Evolutionary conservation across 106 monocot species (phyloP).

Genomic region (Iris macrosiphon): DNA sequence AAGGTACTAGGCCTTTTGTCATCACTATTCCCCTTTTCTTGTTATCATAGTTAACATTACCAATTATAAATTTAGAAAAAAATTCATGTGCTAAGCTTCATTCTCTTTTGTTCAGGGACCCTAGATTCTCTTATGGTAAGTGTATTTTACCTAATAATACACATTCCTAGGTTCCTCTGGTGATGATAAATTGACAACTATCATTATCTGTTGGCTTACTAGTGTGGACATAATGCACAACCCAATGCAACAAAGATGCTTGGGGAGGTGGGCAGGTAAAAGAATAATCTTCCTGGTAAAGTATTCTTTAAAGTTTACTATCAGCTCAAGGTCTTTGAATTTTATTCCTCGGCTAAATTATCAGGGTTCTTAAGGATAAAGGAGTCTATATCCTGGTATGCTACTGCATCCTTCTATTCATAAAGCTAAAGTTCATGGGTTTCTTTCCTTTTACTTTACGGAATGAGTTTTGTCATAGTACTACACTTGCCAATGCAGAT

Average conservation of each 20-base stretch:
- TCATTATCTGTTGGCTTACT: conserved; percentile 14
- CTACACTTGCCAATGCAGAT: conserved; percentile 33
- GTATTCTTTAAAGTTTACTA: no score
- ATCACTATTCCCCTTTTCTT: no score
- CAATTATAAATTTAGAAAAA: not conserved
- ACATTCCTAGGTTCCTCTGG: conserved; percentile 8
- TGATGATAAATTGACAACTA: conserved; percentile 5
- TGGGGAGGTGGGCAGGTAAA: conserved; percentile 68
- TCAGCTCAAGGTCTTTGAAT: no score
- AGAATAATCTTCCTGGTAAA: not conserved
- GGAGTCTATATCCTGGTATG: conserved; percentile 85
- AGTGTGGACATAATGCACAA: conserved; percentile 72
- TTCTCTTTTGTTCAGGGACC: conserved; percentile 57
- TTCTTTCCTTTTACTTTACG: no score
- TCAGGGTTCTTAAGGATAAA: conserved; percentile 69
- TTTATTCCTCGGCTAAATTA: conserved; percentile 1
- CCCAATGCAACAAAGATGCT: conserved; percentile 70
- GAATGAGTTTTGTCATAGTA: no score
- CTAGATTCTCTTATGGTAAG: conserved; percentile 90
- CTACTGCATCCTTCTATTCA: no score
- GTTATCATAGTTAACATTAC: not conserved
- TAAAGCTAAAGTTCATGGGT: no score
- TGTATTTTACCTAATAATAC: conserved; percentile 8
- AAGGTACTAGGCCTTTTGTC: conserved; percentile 47
- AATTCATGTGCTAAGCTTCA: not conserved